Conservation (phyloP, 148 eudicot genomes). For the Hydrangea macrophylla region DNA sequence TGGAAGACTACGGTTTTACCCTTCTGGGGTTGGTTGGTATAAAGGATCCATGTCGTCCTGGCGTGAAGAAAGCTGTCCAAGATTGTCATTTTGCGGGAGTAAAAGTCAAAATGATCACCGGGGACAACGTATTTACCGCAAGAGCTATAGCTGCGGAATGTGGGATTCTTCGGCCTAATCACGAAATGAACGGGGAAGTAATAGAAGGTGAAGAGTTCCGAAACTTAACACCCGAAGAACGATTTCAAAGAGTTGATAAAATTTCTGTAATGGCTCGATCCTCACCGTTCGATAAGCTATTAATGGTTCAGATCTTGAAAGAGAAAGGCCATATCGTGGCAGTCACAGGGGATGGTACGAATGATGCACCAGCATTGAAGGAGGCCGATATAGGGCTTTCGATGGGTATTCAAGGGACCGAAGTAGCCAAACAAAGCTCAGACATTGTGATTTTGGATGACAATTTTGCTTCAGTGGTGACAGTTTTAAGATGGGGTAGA, state of each 20-base stretch:
- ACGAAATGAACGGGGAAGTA: neutral
- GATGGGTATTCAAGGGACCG: conserved; percentile 10
- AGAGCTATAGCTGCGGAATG: conserved; percentile 22
- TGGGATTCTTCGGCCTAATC: conserved; percentile 18
- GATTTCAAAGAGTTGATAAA: conserved; percentile 12
- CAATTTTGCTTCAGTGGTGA: conserved; percentile 2
- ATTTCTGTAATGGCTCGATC: conserved; percentile 23
- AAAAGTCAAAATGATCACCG: conserved; percentile 18
- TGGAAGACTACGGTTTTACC: neutral
- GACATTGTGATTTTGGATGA: conserved; percentile 14
- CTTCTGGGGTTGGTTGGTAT: conserved; percentile 23
- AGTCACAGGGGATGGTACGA: conserved; percentile 16
- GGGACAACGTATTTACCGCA: conserved; percentile 17
- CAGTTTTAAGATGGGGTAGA: conserved; percentile 17
- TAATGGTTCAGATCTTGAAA: conserved; percentile 17
- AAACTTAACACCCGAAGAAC: conserved; percentile 8
- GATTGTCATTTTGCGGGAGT: conserved; percentile 13
- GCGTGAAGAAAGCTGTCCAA: conserved; percentile 8
- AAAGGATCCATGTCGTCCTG: conserved; percentile 10
- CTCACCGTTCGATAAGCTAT: neutral
- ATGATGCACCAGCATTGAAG: conserved; percentile 8
- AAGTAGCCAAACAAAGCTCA: conserved; percentile 8
- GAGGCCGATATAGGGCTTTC: conserved; percentile 20
- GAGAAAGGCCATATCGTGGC: conserved; percentile 20
- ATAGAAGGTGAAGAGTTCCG: conserved; percentile 14